phyloP scores from a whole-genome alignment of 176 grass and related monocot species.

The Typha latifolia region DNA sequence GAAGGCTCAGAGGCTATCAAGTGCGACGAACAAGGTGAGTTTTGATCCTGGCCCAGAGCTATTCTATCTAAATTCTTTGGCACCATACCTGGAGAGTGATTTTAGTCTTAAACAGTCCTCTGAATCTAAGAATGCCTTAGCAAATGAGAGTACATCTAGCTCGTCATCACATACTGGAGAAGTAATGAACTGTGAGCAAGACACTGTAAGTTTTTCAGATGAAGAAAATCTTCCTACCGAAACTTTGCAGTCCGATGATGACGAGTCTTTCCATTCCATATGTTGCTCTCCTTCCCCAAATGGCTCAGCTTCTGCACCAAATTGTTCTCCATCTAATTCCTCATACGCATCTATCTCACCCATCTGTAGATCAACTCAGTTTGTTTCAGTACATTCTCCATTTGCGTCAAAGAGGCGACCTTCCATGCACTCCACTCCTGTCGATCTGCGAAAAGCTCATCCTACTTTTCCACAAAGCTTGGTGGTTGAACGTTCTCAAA shows the following conservation, averaged over 20 bases:
- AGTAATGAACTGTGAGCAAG: slow-evolving; percentile 13
- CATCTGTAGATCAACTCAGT: neutral
- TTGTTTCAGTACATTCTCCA: neutral
- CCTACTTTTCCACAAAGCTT: slow-evolving; percentile 12
- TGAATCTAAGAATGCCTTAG: slow-evolving; percentile 6
- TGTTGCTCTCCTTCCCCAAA: slow-evolving; percentile 36
- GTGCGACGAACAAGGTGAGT: slow-evolving; percentile 56
- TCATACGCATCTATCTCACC: slow-evolving; percentile 10
- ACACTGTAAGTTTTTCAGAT: slow-evolving; percentile 16
- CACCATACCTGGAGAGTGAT: slow-evolving; percentile 42
- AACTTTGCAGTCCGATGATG: slow-evolving; percentile 2
- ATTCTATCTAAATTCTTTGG: slow-evolving; percentile 64
- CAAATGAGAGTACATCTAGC: slow-evolving; percentile 14
- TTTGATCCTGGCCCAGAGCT: slow-evolving; percentile 57
- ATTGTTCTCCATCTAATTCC: slow-evolving; percentile 13
- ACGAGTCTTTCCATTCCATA: slow-evolving; percentile 59
- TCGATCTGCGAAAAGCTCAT: neutral
- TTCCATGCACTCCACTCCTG: slow-evolving; percentile 27
- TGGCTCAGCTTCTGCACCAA: slow-evolving; percentile 25
- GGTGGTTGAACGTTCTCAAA: neutral
- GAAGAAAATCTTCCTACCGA: slow-evolving; percentile 13
- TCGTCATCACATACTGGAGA: slow-evolving; percentile 5
- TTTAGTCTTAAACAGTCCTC: slow-evolving; percentile 2
- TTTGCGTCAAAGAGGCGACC: slow-evolving; percentile 11
- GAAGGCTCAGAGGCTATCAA: slow-evolving; percentile 1